phyloP scores from a whole-genome alignment of 164 flowering plant species.

The Hamamelis virginiana region DNA sequence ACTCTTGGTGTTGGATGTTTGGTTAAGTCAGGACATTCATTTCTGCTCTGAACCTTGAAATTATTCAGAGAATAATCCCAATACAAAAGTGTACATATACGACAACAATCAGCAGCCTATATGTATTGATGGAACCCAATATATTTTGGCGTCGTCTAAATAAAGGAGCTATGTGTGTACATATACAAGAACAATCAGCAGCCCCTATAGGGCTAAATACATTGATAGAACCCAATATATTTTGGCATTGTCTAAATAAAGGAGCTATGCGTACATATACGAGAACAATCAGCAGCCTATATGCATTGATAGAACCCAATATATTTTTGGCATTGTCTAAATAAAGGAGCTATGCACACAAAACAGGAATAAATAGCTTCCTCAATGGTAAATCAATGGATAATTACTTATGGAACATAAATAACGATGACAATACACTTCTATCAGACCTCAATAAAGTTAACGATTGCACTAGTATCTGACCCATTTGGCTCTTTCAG shows the following conservation, averaged over 20 bases:
- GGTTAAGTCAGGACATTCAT: not conserved
- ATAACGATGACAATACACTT: not conserved
- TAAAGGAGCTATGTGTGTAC: not conserved
- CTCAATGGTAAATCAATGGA: not conserved
- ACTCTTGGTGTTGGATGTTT: not conserved
- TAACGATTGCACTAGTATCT: constrained; percentile 44
- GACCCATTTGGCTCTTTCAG: constrained; percentile 65
- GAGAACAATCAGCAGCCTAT: not conserved
- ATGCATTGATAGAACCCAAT: constrained; percentile 1
- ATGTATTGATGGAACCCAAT: not conserved
- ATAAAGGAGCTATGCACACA: not conserved
- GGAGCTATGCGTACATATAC: not conserved
- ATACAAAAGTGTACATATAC: not conserved
- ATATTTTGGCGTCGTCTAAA: not conserved
- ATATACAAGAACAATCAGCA: not conserved
- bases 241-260: no score
- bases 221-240: not conserved
- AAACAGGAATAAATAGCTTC: no score
- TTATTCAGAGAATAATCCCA: not conserved
- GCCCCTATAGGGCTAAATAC: not conserved
- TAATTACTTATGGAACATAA: not conserved
- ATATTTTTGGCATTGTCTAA: not conserved
- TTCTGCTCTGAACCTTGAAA: not conserved
- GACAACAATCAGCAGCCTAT: not conserved
- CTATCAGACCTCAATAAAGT: constrained; percentile 61